Conservation (phyloP, 306 rosid species). For the Pyrus pyrifolia region DNA sequence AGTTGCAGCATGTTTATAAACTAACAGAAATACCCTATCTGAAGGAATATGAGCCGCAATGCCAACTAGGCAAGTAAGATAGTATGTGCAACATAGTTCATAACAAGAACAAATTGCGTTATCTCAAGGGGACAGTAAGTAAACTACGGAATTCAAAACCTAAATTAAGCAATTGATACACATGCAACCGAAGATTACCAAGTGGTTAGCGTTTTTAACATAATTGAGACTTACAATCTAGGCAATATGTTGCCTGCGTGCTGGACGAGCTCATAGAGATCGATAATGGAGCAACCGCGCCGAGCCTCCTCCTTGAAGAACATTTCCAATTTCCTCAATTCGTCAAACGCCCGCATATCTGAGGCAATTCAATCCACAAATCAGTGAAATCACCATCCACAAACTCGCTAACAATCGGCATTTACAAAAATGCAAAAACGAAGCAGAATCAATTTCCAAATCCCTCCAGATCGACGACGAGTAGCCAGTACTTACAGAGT, state of each 20-base stretch:
- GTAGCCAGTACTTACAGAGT: conserved; percentile 54
- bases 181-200: background rate
- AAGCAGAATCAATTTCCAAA: conserved; percentile 12
- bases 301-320: conserved; percentile 97
- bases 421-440: background rate
- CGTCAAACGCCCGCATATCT: conserved; percentile 99
- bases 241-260: conserved; percentile 98
- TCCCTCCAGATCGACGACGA: conserved; percentile 27
- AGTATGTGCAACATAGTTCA: background rate
- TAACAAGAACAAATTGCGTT: background rate
- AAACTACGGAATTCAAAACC: background rate
- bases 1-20: background rate
- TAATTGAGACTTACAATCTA: conserved; percentile 55
- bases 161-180: background rate
- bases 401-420: background rate
- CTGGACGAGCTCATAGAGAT: conserved; percentile 95
- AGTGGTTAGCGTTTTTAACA: background rate
- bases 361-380: conserved; percentile 22
- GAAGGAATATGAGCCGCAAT: background rate
- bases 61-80: background rate
- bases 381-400: conserved; percentile 6
- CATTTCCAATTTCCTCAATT: conserved; percentile 86
- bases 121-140: background rate
- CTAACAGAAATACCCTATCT: background rate
- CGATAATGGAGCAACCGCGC: conserved; percentile 93